A percentile compares a stretch with the other conserved stretches of the same genome.
These are phyloP conservation scores for Amaranthus palmeri DNA, from an alignment of 148 eudicot genomes.

Conservation along the genomic window DNA sequence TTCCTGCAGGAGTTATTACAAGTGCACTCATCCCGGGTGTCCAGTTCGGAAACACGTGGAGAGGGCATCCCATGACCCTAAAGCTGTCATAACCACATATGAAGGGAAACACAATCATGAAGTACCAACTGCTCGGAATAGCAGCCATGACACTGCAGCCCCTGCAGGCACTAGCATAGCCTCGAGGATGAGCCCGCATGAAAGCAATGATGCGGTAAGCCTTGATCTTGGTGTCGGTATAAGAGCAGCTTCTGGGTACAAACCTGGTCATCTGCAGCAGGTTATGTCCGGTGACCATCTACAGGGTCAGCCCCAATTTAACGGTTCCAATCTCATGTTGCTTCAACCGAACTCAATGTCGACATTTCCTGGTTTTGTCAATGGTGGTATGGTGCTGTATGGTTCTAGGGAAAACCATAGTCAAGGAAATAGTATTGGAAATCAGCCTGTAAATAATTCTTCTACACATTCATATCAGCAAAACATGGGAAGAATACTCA, in stretches of 20 bases:
- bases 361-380: slow-evolving; percentile 49
- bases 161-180: slow-evolving; percentile 22
- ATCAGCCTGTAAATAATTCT: slow-evolving; percentile 50
- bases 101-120: slow-evolving; percentile 98
- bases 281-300: slow-evolving; percentile 27
- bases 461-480: slow-evolving; percentile 52
- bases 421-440: slow-evolving; percentile 45
- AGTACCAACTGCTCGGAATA: slow-evolving; percentile 66
- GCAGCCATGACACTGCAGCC: slow-evolving; percentile 50
- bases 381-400: slow-evolving; percentile 51
- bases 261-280: slow-evolving; percentile 31
- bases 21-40: slow-evolving; percentile 87
- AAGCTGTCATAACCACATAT: slow-evolving; percentile 92
- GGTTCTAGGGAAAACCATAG: slow-evolving; percentile 55
- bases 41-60: slow-evolving; percentile 96
- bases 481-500: slow-evolving; percentile 60
- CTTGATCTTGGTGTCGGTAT: slow-evolving; percentile 89
- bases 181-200: slow-evolving; percentile 45
- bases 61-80: slow-evolving; percentile 97
- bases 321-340: slow-evolving; percentile 30
- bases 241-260: slow-evolving; percentile 35
- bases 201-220: slow-evolving; percentile 45
- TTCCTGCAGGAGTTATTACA: slow-evolving; percentile 89
- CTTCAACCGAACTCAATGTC: slow-evolving; percentile 42
- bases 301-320: slow-evolving; percentile 35